Evolutionary conservation across 305 asterid species (phyloP).

Genomic region (Striga hermonthica): DNA sequence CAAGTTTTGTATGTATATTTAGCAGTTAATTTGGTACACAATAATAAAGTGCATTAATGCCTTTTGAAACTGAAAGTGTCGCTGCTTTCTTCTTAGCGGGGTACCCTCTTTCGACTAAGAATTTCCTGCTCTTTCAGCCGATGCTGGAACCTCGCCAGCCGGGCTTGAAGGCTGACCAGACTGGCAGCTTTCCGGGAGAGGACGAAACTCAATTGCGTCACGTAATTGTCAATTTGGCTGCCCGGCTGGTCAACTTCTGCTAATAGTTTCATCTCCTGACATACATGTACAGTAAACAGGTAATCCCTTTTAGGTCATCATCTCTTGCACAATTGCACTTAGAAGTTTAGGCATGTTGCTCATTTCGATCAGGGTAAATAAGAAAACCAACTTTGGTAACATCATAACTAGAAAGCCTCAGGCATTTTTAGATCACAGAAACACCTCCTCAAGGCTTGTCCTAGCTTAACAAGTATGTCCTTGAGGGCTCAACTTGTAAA

Average conservation of each 20-base stretch:
- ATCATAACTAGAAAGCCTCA: too few species aligned
- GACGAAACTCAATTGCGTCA: constrained; percentile 75
- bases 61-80: not conserved
- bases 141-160: constrained; percentile 93
- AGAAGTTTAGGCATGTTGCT: too few species aligned
- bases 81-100: constrained; percentile 41
- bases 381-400: too few species aligned
- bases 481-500: too few species aligned
- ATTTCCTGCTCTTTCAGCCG: constrained; percentile 82
- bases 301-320: constrained; percentile 12
- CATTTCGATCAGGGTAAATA: too few species aligned
- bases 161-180: constrained; percentile 90
- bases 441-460: too few species aligned
- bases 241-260: constrained; percentile 96
- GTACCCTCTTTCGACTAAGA: constrained; percentile 62
- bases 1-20: constrained; percentile 10
- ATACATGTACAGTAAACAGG: constrained; percentile 25
- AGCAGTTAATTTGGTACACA: constrained; percentile 32
- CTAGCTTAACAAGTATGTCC: too few species aligned
- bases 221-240: constrained; percentile 81
- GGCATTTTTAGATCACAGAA: too few species aligned
- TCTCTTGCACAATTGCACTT: not conserved
- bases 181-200: constrained; percentile 93
- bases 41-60: constrained; percentile 33
- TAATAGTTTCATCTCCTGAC: constrained; percentile 90